Base-by-base conservation (phyloP, 257 asterid species). In the Solanum lignicaule region DNA sequence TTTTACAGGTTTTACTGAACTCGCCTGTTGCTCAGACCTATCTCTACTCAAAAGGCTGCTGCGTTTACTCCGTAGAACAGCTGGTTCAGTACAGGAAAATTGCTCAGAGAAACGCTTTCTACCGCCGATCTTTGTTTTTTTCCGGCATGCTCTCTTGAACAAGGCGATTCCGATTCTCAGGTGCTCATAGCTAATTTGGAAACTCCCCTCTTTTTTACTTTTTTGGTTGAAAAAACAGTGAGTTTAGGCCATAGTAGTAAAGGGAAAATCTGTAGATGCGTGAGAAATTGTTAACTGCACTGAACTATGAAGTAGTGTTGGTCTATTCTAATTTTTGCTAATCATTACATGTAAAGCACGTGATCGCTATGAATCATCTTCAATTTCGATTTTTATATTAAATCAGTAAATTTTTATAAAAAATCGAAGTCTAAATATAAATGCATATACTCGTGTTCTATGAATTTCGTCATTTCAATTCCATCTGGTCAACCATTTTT, bases 21-120 rank as follows among this genome's bases (percentile, higher is more conserved):
- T 95, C 98, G 58, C 93, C 94, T 83, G 93, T 29, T 89, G 95
- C 91, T 60, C 99, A 95, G 88, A 87, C 91, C 39, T 65, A 89
- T 87, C 90, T 96, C 4, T 94, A 85, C 88, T 90, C 95, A 5
- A 88, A 91, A 73, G 96, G 95, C 9, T 93, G 93, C 89, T 96
- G 99, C 69, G 87, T 96, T 31, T 95, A 89, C 88, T 91, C 98
- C 0, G 79, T 66, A 60, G 99, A 96, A 48, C 98, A 95, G 90
- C 35, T 94, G 87, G 43, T 74, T 88, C 31, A 78, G 88, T 88
- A 92, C 69, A 83, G 86, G 89, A 83, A 75, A 88, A 86, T 87
- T 5, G 89, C 89, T n/a, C 93, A 92, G 72, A 86, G 88, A 55
- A 48, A 43, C 10, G 74, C 27, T n/a, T 79, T 48, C 85, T 33